Evolutionary conservation across 1,284 basidiomycete species (phyloP).

Genomic region (Cutaneotrichosporon daszewskae): DNA sequence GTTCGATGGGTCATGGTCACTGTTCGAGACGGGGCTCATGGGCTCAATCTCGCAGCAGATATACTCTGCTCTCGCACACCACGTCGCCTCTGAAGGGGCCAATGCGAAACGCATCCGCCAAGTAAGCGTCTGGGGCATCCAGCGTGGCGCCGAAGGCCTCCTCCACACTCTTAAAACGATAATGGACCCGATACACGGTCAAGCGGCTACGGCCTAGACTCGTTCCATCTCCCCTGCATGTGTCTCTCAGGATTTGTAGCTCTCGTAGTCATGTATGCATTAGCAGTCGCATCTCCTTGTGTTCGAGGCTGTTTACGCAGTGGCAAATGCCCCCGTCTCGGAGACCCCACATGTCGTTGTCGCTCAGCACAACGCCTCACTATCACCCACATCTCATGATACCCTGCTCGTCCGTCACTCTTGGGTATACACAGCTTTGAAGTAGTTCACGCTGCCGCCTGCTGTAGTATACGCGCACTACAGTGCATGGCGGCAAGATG

Average conservation of each 20-base stretch:
- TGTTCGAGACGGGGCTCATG: constrained; percentile 45
- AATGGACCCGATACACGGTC: constrained; percentile 48
- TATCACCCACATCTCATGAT: no score
- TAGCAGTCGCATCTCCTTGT: no score
- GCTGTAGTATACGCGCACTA: no score
- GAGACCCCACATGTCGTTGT: no score
- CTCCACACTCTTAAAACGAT: constrained; percentile 58
- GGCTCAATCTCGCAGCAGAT: constrained; percentile 50
- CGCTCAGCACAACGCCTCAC: no score
- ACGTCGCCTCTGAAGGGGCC: constrained; percentile 72
- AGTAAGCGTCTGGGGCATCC: constrained; percentile 75
- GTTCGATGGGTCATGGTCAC: constrained; percentile 83
- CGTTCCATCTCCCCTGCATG: no score
- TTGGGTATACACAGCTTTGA: no score
- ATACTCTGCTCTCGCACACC: constrained; percentile 85
- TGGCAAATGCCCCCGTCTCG: no score
- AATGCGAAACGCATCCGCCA: constrained; percentile 80
- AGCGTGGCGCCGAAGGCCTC: constrained; percentile 64
- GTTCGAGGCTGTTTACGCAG: no score
- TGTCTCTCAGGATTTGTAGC: no score
- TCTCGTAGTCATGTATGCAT: background rate
- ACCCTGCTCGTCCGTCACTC: no score
- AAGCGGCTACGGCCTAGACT: constrained; percentile 3
- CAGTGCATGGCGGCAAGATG: constrained; percentile 24
- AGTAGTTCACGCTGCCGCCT: no score